These are phyloP conservation scores for Cytidiella melzeri DNA, from an alignment of 768 basidiomycete genomes.

Conservation along the genomic window DNA sequence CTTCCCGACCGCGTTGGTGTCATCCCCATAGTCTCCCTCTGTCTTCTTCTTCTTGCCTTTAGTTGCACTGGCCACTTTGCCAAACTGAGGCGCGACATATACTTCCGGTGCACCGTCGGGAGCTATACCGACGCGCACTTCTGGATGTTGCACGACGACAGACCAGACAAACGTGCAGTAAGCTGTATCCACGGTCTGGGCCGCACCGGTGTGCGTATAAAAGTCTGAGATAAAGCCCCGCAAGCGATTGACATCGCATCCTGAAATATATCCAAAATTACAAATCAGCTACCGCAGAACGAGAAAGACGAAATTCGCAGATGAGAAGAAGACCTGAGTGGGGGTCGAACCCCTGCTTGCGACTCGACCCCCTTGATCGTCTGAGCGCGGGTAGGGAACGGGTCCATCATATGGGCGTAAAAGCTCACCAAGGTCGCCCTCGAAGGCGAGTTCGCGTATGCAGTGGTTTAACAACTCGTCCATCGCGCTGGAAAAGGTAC, in stretches of 20 bases:
- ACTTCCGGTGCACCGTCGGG: constrained; percentile 64
- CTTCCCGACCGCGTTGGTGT: constrained; percentile 30
- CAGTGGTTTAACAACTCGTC: constrained; percentile 84
- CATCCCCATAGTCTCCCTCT: constrained; percentile 41
- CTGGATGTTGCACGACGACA: constrained; percentile 66
- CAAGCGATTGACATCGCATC: constrained; percentile 68
- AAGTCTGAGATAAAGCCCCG: constrained; percentile 65
- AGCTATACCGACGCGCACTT: constrained; percentile 67
- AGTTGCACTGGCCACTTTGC: constrained; percentile 21
- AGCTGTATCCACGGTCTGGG: constrained; percentile 65
- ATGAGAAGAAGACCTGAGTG: constrained; percentile 10
- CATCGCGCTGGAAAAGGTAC: constrained; percentile 42
- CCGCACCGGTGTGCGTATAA: constrained; percentile 36
- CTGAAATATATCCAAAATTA: constrained; percentile 31
- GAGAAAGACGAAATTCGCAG: neutral
- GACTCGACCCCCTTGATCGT: constrained; percentile 1
- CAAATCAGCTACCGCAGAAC: constrained; percentile 1
- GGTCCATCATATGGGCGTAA: neutral
- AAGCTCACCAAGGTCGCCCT: constrained; percentile 81
- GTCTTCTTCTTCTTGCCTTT: constrained; percentile 54
- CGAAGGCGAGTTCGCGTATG: constrained; percentile 82
- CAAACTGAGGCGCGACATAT: constrained; percentile 71
- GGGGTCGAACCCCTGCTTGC: constrained; percentile 25
- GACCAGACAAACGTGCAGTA: constrained; percentile 83
- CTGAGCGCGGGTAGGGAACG: neutral